Evolutionary conservation across 495 filamentous ascomycete genomes (phyloP).

Genomic region (Pyrenula massariospora): DNA sequence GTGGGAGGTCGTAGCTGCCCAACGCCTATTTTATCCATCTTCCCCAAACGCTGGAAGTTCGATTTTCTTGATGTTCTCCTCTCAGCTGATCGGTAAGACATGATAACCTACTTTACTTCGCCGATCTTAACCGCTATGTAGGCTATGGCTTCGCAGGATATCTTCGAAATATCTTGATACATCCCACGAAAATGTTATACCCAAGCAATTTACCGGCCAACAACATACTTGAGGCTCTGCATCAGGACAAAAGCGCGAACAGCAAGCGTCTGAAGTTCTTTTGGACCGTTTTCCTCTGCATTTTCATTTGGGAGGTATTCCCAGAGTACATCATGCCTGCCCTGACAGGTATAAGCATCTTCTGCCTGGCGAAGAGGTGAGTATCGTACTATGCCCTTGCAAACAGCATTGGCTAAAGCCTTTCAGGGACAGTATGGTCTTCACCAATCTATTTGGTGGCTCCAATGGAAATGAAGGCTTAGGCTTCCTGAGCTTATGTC

Average conservation of each 20-base stretch:
- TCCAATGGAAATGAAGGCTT: conserved; percentile 38
- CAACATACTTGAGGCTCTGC: conserved; percentile 18
- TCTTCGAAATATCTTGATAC: conserved; percentile 10
- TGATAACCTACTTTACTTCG: no score
- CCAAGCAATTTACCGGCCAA: conserved; percentile 22
- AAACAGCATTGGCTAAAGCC: no score
- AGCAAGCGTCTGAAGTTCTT: conserved; percentile 19
- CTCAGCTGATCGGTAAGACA: no score
- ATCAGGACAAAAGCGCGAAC: conserved; percentile 19
- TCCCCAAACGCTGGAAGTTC: no score
- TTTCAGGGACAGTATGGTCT: no score
- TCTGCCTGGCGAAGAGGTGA: conserved; percentile 33
- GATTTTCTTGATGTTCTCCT: no score
- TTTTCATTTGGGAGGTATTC: conserved; percentile 37
- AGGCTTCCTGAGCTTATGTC: conserved; percentile 25
- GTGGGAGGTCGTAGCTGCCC: no score
- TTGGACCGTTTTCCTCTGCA: conserved; percentile 20
- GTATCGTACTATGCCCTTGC: conserved; percentile 18
- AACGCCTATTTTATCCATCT: no score
- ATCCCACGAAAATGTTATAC: conserved; percentile 19
- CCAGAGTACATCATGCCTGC: conserved; percentile 43
- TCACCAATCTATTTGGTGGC: no score
- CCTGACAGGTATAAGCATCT: conserved; percentile 41
- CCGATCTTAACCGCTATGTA: no score
- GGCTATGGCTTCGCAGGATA: conserved; percentile 23